Base-by-base conservation (phyloP, 257 asterid genomes). In the Cynanchum wilfordii region DNA sequence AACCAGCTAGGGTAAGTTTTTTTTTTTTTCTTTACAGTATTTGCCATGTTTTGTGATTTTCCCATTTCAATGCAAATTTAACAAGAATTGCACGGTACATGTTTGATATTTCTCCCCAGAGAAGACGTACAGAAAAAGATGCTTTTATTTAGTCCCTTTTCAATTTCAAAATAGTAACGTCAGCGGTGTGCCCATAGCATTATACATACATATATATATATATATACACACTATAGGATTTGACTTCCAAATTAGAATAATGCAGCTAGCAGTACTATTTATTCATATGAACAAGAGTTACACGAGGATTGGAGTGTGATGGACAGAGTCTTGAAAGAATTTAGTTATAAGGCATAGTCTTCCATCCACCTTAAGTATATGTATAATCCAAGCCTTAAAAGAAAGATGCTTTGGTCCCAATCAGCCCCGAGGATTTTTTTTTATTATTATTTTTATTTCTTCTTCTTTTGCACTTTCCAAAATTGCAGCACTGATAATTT, bases 71-170 rank as follows among this genome's bases (percentile, higher is more conserved):
- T 4, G 65, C 65, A 4, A 12, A 27, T 59, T 59, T 27, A 27
- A 27, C 38, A 29, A 30, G 20, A 6, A 6, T 15, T 60, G 67
- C 67, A 15, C 19, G 45, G 2, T 4, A 30, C 20, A 16, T 60
- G 67, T 60, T 60, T 60, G 67, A 60, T 60, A 22, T 60, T 60
- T 60, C 24, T 60, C 67, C 67, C 44, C 22, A 16, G 15, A 60
- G 44, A 25, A 57, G 11, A n/a, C 2, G 64, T 24, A 57, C 64
- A 57, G 7, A 24, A 24, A 24, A 13, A 56, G 64, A 57, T 55
- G 16, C 17, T 24, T 57, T 24, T 57, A 55, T 57, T 2, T 22
- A 19, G 10, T 8, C 9, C 38, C 29, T 27, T 58, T 58, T 58
- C 40, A 25, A 36, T 25, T 12, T 27, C 30, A 58, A 2, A 58